These are phyloP conservation scores for Mortierella sp. DNA, from an alignment of 371 early-diverging fungal genomes.

Conservation along the genomic window DNA sequence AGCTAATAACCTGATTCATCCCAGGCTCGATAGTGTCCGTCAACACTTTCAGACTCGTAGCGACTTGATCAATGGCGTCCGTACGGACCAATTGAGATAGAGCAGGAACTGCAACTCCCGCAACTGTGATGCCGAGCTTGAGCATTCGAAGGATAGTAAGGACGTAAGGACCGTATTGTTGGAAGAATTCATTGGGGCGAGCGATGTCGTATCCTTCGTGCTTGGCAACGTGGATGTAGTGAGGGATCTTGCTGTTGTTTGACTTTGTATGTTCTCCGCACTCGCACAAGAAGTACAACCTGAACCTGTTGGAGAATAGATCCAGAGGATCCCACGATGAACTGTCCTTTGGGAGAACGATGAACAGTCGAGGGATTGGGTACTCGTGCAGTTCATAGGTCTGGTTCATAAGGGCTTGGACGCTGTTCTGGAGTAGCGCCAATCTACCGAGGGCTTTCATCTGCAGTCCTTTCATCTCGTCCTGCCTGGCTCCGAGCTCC, in stretches of 20 bases:
- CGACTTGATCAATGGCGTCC: no score
- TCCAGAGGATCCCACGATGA: neutral
- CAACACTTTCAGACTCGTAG: no score
- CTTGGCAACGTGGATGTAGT: constrained; percentile 27
- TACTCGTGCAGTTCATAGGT: neutral
- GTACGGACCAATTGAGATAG: neutral
- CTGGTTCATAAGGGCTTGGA: neutral
- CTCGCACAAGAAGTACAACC: constrained; percentile 36
- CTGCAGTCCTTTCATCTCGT: neutral
- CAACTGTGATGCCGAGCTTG: constrained; percentile 24
- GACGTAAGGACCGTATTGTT: constrained; percentile 16
- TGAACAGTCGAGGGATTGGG: neutral
- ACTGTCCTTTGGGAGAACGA: neutral
- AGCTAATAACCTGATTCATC: no score
- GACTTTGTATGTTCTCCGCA: constrained; percentile 33
- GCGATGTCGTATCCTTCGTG: constrained; percentile 29
- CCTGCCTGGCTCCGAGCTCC: neutral
- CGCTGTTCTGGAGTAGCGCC: neutral
- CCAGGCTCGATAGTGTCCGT: no score
- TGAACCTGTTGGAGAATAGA: constrained; percentile 7
- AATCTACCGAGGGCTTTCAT: neutral
- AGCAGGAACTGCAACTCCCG: constrained; percentile 18
- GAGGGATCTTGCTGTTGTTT: constrained; percentile 11
- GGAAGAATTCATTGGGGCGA: constrained; percentile 16
- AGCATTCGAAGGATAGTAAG: constrained; percentile 33